Base-by-base conservation (phyloP, 2,329 filamentous ascomycete genomes). In the Aspergillus carbonarius region DNA sequence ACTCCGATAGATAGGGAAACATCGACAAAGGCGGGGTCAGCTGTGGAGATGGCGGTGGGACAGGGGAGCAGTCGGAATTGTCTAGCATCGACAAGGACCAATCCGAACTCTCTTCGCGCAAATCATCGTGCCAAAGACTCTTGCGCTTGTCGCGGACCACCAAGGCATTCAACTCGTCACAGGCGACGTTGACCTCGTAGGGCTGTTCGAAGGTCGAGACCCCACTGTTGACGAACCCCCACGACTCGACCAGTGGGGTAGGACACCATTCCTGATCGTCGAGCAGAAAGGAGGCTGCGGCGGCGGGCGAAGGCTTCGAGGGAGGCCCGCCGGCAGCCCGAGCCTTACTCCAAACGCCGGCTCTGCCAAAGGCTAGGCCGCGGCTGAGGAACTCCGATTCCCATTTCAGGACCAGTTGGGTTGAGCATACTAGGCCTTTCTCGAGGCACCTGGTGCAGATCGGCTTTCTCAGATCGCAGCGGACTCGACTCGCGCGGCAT, bases 311-410 rank as follows among this genome's bases (percentile, higher is more conserved):
- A 52, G 62, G 52, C 60, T 63, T 64, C 32, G 59, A 63, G 32
- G 58, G 58, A 37, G 55, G 30, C 18, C 62, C 61, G 12, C 51
- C 69, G 63, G 60, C 60, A 27, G 62, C 37, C 40, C 60, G 62
- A 40, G 60, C 54, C 60, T 75, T 75, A 56, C 66, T 75, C 77
- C 77, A 78, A 35, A 78, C 71, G 35, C 77, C 77, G 23, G 74
- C 67, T 53, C 77, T 69, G 4, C 77, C 77, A 65, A 79, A 79
- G 5, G 77, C 76, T 53, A 76, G 62, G 10, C 77, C 77, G 8
- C 74, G 74, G 53, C 69, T 74, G 53, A 63, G 63, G 60, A 77
- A 79, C 56, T 79, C 77, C 2, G 72, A 71, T 60, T 75, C 68
- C 73, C 73, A 75, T 65, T 75, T 75, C 12, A 75, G 54, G 44